Conservation (phyloP, 768 basidiomycete genomes). For the Austroboletus eburneus region DNA sequence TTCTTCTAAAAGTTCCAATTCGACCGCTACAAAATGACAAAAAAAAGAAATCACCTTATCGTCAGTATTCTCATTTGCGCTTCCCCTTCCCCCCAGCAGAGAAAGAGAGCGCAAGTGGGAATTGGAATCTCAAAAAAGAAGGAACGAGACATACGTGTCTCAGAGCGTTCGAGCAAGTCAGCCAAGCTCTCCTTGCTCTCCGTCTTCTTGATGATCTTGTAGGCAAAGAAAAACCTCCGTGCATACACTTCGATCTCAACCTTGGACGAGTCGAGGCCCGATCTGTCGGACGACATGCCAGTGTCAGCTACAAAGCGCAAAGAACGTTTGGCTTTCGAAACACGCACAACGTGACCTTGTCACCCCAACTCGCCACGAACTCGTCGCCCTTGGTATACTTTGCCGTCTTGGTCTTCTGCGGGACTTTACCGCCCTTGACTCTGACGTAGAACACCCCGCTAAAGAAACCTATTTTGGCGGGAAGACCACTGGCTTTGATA, state of each 20-base stretch:
- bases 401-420: constrained; percentile 25
- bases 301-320: too few species aligned
- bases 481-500: constrained; percentile 33
- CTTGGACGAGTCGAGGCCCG: constrained; percentile 29
- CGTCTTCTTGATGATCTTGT: constrained; percentile 33
- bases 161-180: constrained; percentile 30
- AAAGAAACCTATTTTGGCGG: constrained; percentile 30
- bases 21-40: constrained; percentile 19
- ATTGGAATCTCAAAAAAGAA: too few species aligned
- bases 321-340: too few species aligned
- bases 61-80: too few species aligned
- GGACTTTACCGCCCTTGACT: constrained; percentile 26
- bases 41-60: background rate
- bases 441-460: constrained; percentile 26
- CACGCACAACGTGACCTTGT: constrained; percentile 27
- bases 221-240: constrained; percentile 29
- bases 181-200: constrained; percentile 31
- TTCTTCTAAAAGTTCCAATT: constrained; percentile 30
- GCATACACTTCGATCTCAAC: constrained; percentile 33
- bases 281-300: too few species aligned
- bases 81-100: too few species aligned
- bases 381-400: constrained; percentile 25
- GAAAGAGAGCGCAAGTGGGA: too few species aligned
- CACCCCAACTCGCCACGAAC: constrained; percentile 28
- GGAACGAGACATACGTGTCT: constrained; percentile 20